phyloP scores from a whole-genome alignment of 306 rosid species.

The Calophaca sinica region DNA sequence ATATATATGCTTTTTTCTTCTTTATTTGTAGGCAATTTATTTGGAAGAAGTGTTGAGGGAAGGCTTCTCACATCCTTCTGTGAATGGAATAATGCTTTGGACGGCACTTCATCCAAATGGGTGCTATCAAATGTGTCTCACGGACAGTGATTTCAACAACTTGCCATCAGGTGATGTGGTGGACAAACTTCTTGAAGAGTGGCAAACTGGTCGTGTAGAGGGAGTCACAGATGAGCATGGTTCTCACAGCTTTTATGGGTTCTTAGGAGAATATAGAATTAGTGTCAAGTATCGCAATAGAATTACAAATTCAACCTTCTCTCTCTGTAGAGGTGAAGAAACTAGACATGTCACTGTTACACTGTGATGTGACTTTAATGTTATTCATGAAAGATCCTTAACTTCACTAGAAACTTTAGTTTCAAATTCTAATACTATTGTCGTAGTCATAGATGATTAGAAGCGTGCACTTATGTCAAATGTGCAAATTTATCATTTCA shows the following conservation, averaged over 20 bases:
- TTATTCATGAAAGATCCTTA: too few species aligned
- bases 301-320: slow-evolving; percentile 64
- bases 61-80: slow-evolving; percentile 85
- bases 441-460: too few species aligned
- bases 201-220: slow-evolving; percentile 62
- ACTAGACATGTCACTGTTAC: slow-evolving; percentile 70
- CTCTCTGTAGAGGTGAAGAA: slow-evolving; percentile 67
- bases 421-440: too few species aligned
- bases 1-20: too few species aligned
- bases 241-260: slow-evolving; percentile 78
- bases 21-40: slow-evolving; percentile 58
- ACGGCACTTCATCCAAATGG: slow-evolving; percentile 80
- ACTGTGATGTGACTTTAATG: slow-evolving; percentile 27
- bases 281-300: slow-evolving; percentile 53
- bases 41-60: slow-evolving; percentile 83
- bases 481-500: too few species aligned
- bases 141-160: slow-evolving; percentile 67
- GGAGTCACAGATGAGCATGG: slow-evolving; percentile 71
- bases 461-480: too few species aligned
- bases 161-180: slow-evolving; percentile 84
- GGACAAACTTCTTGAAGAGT: slow-evolving; percentile 80
- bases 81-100: slow-evolving; percentile 94
- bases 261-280: slow-evolving; percentile 77
- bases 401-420: too few species aligned
- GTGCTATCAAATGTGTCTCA: slow-evolving; percentile 92